Percentiles rank a stretch among this genome's conserved stretches.
Conservation (phyloP, 768 basidiomycete genomes). For the Naematelia encephala region DNA sequence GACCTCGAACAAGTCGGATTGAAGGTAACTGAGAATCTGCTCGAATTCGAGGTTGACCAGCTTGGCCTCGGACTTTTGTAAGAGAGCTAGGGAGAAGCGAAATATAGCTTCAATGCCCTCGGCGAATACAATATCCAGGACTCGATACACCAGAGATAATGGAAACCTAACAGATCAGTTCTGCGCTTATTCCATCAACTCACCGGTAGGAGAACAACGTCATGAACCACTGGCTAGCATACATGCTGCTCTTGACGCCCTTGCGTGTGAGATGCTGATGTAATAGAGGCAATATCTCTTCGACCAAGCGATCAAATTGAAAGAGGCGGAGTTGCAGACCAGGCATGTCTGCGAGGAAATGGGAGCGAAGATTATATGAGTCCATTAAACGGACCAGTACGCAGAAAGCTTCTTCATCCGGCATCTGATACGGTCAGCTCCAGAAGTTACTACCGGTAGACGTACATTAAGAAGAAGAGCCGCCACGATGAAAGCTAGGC, state of each 20-base stretch:
- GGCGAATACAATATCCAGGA: conserved; percentile 93
- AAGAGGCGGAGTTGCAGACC: conserved; percentile 84
- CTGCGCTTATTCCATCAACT: conserved; percentile 27
- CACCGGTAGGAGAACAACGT: conserved; percentile 94
- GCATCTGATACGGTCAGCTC: conserved; percentile 69
- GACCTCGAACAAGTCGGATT: conserved; percentile 72
- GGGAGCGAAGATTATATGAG: conserved; percentile 90
- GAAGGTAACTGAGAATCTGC: conserved; percentile 78
- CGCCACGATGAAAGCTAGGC: conserved; percentile 92
- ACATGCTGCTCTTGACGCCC: conserved; percentile 97
- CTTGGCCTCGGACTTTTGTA: conserved; percentile 80
- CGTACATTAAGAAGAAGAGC: conserved; percentile 84
- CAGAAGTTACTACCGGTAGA: not conserved
- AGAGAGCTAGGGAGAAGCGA: conserved; percentile 80
- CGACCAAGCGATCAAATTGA: conserved; percentile 90
- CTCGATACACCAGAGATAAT: conserved; percentile 86
- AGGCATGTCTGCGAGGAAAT: conserved; percentile 99
- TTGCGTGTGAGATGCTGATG: conserved; percentile 91
- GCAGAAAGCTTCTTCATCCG: conserved; percentile 97
- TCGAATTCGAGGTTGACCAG: conserved; percentile 84
- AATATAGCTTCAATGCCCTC: conserved; percentile 97
- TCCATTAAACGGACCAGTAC: conserved; percentile 92
- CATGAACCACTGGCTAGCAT: conserved; percentile 97
- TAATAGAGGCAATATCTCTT: conserved; percentile 86
- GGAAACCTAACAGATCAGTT: conserved; percentile 66